Evolutionary conservation across 2,329 filamentous ascomycete species (phyloP).

Genomic region (Hypoxylon sp.): DNA sequence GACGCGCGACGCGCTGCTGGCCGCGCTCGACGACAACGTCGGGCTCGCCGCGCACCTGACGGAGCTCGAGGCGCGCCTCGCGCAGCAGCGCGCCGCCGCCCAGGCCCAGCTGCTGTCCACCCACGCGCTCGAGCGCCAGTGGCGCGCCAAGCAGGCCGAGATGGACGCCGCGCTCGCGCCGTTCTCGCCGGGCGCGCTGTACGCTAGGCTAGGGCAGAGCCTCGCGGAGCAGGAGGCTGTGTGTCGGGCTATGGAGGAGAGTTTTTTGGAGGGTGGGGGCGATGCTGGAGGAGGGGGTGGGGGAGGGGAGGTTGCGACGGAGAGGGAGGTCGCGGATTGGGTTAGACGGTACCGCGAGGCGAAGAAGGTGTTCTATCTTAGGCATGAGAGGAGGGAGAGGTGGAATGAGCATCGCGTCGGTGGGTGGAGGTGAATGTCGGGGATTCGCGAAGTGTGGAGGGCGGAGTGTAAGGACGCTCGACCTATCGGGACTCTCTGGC

Average conservation of each 20-base stretch:
- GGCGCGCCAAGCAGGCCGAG: constrained; percentile 88
- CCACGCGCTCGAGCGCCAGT: constrained; percentile 91
- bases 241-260: constrained; percentile 89
- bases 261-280: constrained; percentile 79
- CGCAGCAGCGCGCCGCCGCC: constrained; percentile 76
- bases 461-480: neutral
- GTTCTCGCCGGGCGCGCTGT: constrained; percentile 89
- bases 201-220: constrained; percentile 82
- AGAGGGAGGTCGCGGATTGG: constrained; percentile 90
- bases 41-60: constrained; percentile 75
- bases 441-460: neutral
- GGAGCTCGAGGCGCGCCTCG: constrained; percentile 74
- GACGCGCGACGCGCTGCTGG: constrained; percentile 73
- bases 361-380: constrained; percentile 81
- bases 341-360: constrained; percentile 85
- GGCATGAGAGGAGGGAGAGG: constrained; percentile 88
- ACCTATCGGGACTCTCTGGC: neutral
- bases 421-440: constrained; percentile 81
- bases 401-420: constrained; percentile 98
- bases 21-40: constrained; percentile 53
- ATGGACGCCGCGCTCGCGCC: constrained; percentile 88
- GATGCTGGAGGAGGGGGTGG: constrained; percentile 31
- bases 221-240: constrained; percentile 87
- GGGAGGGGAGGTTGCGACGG: constrained; percentile 70
- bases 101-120: constrained; percentile 87